phyloP scores from a whole-genome alignment of 2,329 filamentous ascomycete species.

The Cytospora schulzeri region DNA sequence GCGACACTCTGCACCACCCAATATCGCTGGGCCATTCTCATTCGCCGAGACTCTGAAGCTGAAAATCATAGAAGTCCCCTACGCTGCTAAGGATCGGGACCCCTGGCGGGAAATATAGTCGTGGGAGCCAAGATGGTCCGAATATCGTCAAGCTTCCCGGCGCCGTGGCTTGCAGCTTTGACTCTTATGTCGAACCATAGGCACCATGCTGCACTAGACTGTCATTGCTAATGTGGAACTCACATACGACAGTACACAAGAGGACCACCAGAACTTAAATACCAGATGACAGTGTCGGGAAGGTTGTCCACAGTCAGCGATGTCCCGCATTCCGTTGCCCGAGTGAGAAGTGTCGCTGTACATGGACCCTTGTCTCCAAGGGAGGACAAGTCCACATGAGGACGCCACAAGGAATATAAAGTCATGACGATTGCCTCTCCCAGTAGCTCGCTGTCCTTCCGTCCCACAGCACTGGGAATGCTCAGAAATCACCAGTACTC shows the following conservation, averaged over 20 bases:
- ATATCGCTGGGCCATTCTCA: neutral
- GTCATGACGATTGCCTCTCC: neutral
- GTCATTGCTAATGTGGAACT: neutral
- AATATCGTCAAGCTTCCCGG: neutral
- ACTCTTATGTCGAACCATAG: neutral
- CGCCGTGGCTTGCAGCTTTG: neutral
- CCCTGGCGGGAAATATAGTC: neutral
- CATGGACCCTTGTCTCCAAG: neutral
- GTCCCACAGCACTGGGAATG: neutral
- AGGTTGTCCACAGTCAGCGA: neutral
- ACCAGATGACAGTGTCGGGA: neutral
- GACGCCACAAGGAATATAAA: neutral
- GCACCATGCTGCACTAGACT: neutral
- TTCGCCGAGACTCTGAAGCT: neutral
- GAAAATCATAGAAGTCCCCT: neutral
- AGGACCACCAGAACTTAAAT: neutral
- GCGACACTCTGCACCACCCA: neutral
- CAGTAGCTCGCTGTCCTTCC: neutral
- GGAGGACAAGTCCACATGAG: neutral
- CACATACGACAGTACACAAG: neutral
- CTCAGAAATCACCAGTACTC: neutral
- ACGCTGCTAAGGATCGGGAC: neutral
- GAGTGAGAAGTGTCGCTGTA: neutral
- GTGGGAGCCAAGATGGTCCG: neutral
- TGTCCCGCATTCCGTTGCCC: neutral